Conservation (phyloP, 1,284 basidiomycete genomes). For the Ganoderma leucocontextum region DNA sequence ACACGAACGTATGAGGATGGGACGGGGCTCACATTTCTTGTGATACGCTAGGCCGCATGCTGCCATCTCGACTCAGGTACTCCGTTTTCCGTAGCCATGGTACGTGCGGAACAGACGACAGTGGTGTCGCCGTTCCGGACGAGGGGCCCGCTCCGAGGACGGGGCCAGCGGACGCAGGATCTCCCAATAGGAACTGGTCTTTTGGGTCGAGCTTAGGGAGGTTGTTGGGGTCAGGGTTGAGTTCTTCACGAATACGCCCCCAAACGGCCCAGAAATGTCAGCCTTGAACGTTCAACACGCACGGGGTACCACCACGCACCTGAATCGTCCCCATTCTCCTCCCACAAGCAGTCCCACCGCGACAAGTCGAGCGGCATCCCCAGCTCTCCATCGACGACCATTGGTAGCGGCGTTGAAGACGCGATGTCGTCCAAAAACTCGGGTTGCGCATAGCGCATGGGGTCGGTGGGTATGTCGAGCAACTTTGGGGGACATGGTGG, state of each 20-base stretch:
- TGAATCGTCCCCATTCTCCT: slow-evolving; percentile 75
- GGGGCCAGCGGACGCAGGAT: slow-evolving; percentile 56
- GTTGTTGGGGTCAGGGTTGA: slow-evolving; percentile 73
- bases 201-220: slow-evolving; percentile 73
- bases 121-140: slow-evolving; percentile 49
- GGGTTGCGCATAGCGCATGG: slow-evolving; percentile 85
- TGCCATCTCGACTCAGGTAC: slow-evolving; percentile 77
- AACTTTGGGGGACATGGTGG: slow-evolving; percentile 96
- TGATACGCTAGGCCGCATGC: slow-evolving; percentile 52
- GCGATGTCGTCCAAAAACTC: slow-evolving; percentile 85
- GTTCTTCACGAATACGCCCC: slow-evolving; percentile 47
- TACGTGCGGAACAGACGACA: slow-evolving; percentile 57
- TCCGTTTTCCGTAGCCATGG: slow-evolving; percentile 92
- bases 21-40: slow-evolving; percentile 64
- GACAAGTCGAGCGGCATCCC: slow-evolving; percentile 94
- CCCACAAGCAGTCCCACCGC: slow-evolving; percentile 84
- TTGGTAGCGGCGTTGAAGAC: slow-evolving; percentile 83
- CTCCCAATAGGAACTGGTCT: slow-evolving; percentile 74
- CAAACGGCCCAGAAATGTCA: background rate
- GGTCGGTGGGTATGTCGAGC: slow-evolving; percentile 86
- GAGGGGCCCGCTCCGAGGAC: slow-evolving; percentile 40
- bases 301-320: slow-evolving; percentile 51
- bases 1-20: background rate
- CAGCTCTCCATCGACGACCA: slow-evolving; percentile 94
- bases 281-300: background rate